phyloP scores from a whole-genome alignment of 345 rosid genomes.

The Rhodomyrtus tomentosa region DNA sequence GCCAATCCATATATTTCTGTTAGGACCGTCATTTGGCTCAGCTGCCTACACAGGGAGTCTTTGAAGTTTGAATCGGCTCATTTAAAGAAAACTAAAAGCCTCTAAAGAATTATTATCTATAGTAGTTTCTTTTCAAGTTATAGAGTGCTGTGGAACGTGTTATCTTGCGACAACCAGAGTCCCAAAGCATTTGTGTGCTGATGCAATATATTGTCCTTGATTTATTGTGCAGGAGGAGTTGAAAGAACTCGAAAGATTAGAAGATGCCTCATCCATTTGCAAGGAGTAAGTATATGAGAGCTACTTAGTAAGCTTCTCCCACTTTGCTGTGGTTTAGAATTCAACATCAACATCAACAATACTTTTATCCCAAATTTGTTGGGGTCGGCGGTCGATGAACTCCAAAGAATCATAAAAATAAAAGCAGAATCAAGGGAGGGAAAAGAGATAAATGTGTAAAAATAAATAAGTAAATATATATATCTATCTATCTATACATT shows the following conservation, averaged over 20 bases:
- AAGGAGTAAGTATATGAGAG: constrained; percentile 2
- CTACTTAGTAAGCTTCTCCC: constrained; percentile 13
- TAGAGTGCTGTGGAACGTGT: not conserved
- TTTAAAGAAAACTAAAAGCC: not conserved
- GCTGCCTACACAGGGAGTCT: not conserved
- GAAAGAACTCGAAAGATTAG: constrained; percentile 65
- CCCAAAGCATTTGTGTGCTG: not conserved
- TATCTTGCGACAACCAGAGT: not conserved
- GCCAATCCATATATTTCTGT: not conserved
- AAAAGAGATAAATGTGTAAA: no score
- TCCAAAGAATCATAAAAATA: no score
- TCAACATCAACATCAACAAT: no score
- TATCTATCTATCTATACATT: no score
- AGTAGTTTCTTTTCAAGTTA: not conserved
- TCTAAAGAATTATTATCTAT: not conserved
- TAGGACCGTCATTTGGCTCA: not conserved
- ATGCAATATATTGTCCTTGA: not conserved
- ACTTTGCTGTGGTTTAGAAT: constrained; percentile 48
- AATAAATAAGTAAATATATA: no score
- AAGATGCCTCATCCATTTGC: constrained; percentile 17
- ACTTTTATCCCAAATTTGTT: no score
- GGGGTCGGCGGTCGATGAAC: no score
- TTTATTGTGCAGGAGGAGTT: constrained; percentile 53
- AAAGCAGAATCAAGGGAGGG: no score
- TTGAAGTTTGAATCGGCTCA: not conserved